Evolutionary conservation across 1,284 basidiomycete species (phyloP).

Genomic region (Pseudozyma hubeiensis): DNA sequence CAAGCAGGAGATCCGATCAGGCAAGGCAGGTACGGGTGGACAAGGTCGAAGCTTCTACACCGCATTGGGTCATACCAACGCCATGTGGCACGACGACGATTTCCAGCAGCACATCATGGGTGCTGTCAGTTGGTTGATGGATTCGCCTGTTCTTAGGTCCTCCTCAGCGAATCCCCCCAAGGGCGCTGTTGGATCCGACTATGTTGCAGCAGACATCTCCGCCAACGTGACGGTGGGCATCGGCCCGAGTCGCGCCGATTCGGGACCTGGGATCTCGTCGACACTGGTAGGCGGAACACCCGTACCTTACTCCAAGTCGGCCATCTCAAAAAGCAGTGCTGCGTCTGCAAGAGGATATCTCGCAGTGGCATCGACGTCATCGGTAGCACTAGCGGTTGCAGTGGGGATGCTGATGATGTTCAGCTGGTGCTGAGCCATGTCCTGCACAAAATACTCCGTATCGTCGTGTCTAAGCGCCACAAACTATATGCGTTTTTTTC

Average conservation of each 20-base stretch:
- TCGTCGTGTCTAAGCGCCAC: no score
- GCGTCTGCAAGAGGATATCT: not conserved
- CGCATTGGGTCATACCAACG: constrained; percentile 52
- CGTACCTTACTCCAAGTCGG: constrained; percentile 38
- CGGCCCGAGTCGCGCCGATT: not conserved
- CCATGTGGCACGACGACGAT: constrained; percentile 46
- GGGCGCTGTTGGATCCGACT: constrained; percentile 32
- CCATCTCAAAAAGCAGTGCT: constrained; percentile 15
- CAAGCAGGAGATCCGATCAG: constrained; percentile 39
- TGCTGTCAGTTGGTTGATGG: constrained; percentile 55
- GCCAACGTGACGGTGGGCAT: not conserved
- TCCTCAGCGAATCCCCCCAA: constrained; percentile 20
- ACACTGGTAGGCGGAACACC: constrained; percentile 34
- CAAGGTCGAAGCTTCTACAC: constrained; percentile 57
- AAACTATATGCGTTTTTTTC: not conserved
- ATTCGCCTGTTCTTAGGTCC: constrained; percentile 39
- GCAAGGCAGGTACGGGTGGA: constrained; percentile 49
- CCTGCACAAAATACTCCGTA: no score
- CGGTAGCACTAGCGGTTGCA: not conserved
- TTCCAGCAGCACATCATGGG: constrained; percentile 57
- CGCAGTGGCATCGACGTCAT: not conserved
- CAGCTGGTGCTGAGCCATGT: not conserved
- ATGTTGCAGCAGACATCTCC: constrained; percentile 2
- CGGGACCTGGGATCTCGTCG: constrained; percentile 7
- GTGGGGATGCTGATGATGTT: constrained; percentile 4